Base-by-base conservation (phyloP, 2,329 filamentous ascomycete genomes). In the Aureobasidium sp. region DNA sequence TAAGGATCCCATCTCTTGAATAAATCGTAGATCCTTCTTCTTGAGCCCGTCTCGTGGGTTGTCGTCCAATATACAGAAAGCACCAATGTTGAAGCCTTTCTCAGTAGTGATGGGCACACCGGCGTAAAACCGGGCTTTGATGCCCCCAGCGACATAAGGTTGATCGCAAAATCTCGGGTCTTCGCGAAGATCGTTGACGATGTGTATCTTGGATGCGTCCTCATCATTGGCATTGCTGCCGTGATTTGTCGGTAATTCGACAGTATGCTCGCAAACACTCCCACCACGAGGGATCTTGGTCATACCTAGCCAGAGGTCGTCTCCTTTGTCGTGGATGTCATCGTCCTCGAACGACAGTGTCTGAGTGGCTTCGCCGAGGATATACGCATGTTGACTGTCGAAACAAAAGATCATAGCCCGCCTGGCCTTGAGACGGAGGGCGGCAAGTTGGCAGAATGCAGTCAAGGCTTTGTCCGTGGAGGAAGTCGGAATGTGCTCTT, bases 31-130 rank as follows among this genome's bases (percentile, higher is more conserved):
- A 65, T 89, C 84, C 13, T 80, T 79, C 1, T 79, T 72, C 9
- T 75, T 78, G 29, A 91, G 71, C 0, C 84, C 85, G 50, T 84
- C 69, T 27, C 87, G 84, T 0, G 87, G 84, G n/a, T 81, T 78
- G 33, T 85, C 83, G 69, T 91, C 89, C 3, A 88, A 78, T 2
- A 91, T 83, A 48, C 85, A 50, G 18, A 89, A 87, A n/a, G 82
- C 84, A 18, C 90, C 90, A 65, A 92, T 87, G 58, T 83, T 83
- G 69, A 86, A 84, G 33, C 86, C 83, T 42, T 82, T 84, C 0
- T 83, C 83, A 4, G 87, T 88, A 23, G 84, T 82, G 62, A 91
- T 85, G 0, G 89, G 89, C 0, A 90, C 88, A 23, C 84, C 84
- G 20, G 67, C 67, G 31, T 66, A 66, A 23, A 67, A 68, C 10